A percentile compares a stretch with the other conserved stretches of the same genome.
Conservation (phyloP, 2,329 filamentous ascomycete genomes). For the Calonectria montana region DNA sequence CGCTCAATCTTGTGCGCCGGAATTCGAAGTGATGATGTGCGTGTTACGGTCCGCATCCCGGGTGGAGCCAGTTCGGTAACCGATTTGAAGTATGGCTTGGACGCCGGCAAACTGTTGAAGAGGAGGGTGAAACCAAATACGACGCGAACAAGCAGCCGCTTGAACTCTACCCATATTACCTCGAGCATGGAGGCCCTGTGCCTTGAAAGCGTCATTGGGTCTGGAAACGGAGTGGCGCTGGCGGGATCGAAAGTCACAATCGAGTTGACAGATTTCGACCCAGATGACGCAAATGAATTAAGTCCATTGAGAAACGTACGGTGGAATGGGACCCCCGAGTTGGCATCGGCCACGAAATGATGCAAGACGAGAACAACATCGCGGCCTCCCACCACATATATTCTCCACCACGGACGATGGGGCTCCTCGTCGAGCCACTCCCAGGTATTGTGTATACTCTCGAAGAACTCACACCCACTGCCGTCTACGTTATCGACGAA, state of each 20-base stretch:
- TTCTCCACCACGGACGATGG: constrained; percentile 22
- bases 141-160: constrained; percentile 2
- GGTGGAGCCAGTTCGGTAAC: constrained; percentile 18
- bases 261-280: background rate
- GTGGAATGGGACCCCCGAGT: constrained; percentile 26
- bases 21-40: constrained; percentile 22
- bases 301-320: constrained; percentile 24
- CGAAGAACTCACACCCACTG: constrained; percentile 13
- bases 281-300: constrained; percentile 1
- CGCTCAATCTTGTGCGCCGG: constrained; percentile 15
- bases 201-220: constrained; percentile 2
- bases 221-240: background rate
- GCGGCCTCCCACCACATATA: constrained; percentile 23
- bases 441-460: constrained; percentile 26
- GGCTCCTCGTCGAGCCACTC: constrained; percentile 21
- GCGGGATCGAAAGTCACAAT: constrained; percentile 1
- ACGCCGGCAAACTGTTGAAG: constrained; percentile 12
- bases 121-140: constrained; percentile 13
- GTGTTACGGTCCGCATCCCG: constrained; percentile 21
- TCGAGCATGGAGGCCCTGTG: constrained; percentile 14
- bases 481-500: constrained; percentile 15
- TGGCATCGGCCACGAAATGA: constrained; percentile 24
- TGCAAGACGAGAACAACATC: constrained; percentile 28
- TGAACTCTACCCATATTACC: constrained; percentile 13
- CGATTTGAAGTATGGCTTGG: constrained; percentile 23